These are phyloP conservation scores for Ophiostoma fasciatum DNA, from an alignment of 2,329 filamentous ascomycete species.

Conservation along the genomic window DNA sequence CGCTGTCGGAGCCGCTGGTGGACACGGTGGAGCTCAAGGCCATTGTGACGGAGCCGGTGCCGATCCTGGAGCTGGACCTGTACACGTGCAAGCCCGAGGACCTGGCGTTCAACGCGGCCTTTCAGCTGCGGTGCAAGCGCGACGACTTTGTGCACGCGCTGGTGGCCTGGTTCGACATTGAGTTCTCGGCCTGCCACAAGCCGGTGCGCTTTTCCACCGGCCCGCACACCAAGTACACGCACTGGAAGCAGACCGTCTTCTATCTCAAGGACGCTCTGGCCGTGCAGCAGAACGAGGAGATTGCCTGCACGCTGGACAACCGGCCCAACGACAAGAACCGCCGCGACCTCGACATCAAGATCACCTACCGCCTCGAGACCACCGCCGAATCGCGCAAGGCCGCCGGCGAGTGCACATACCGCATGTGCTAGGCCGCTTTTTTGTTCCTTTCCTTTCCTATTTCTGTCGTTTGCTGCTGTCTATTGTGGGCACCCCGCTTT, in stretches of 20 bases:
- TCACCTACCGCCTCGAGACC: slow-evolving; percentile 70
- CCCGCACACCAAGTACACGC: slow-evolving; percentile 96
- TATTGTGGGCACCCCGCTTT: too few relatives aligned
- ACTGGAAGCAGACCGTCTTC: slow-evolving; percentile 99
- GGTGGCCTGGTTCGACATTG: slow-evolving; percentile 98
- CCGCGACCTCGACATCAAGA: slow-evolving; percentile 82
- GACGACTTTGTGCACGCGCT: slow-evolving; percentile 94
- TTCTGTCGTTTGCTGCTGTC: neutral
- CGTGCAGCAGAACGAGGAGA: slow-evolving; percentile 71
- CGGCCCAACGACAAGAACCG: slow-evolving; percentile 89
- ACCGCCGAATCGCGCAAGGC: slow-evolving; percentile 54
- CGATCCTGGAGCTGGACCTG: slow-evolving; percentile 78
- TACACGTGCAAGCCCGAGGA: slow-evolving; percentile 79
- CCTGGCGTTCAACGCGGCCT: slow-evolving; percentile 69
- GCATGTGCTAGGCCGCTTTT: slow-evolving; percentile 43
- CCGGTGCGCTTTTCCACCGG: slow-evolving; percentile 92
- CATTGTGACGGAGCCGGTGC: slow-evolving; percentile 79
- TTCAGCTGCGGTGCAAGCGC: slow-evolving; percentile 61
- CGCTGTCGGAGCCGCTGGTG: slow-evolving; percentile 88
- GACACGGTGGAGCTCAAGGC: slow-evolving; percentile 97
- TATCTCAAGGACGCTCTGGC: slow-evolving; percentile 90
- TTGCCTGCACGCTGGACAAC: slow-evolving; percentile 61
- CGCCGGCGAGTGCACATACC: slow-evolving; percentile 64
- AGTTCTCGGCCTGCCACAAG: slow-evolving; percentile 97
- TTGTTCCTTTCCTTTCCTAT: neutral